Percentiles rank a stretch among this genome's conserved stretches.
Conservation (phyloP, 805 yeast genomes). For the Ogataea parapolymorpha region DNA sequence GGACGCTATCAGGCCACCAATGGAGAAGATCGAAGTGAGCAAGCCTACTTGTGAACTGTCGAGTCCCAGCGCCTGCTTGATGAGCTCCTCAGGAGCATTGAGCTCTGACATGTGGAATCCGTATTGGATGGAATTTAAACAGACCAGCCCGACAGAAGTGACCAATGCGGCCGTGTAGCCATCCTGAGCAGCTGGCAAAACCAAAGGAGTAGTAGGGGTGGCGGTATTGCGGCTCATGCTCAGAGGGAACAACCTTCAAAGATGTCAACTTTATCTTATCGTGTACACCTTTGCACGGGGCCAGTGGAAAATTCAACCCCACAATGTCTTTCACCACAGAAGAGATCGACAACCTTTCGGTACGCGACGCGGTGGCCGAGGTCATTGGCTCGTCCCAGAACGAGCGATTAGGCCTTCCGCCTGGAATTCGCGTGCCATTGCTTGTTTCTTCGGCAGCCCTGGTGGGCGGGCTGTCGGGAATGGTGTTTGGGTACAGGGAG, state of each 20-base stretch:
- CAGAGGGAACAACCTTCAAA: background rate
- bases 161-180: conserved; percentile 33
- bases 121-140: conserved; percentile 80
- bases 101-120: conserved; percentile 95
- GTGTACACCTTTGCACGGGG: conserved; percentile 4
- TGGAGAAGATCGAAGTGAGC: conserved; percentile 72
- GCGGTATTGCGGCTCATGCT: background rate
- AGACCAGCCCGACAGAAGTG: conserved; percentile 51
- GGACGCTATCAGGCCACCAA: conserved; percentile 83
- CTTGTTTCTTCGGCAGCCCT: conserved; percentile 38
- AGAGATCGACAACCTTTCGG: background rate
- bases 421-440: conserved; percentile 43
- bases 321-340: background rate
- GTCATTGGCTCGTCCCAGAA: conserved; percentile 11
- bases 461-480: conserved; percentile 52
- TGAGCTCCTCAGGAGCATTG: conserved; percentile 78
- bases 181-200: background rate
- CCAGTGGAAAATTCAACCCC: background rate
- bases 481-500: conserved; percentile 52
- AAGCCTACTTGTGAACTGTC: conserved; percentile 58
- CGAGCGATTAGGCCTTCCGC: conserved; percentile 49
- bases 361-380: background rate
- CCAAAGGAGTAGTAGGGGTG: background rate
- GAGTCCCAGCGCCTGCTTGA: conserved; percentile 29
- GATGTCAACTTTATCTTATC: conserved; percentile 1